Evolutionary conservation across 2,329 filamentous ascomycete genomes (phyloP), one percentile per base, ranked within the genome.

Genomic region (Tolypocladium ovalisporum): DNA sequence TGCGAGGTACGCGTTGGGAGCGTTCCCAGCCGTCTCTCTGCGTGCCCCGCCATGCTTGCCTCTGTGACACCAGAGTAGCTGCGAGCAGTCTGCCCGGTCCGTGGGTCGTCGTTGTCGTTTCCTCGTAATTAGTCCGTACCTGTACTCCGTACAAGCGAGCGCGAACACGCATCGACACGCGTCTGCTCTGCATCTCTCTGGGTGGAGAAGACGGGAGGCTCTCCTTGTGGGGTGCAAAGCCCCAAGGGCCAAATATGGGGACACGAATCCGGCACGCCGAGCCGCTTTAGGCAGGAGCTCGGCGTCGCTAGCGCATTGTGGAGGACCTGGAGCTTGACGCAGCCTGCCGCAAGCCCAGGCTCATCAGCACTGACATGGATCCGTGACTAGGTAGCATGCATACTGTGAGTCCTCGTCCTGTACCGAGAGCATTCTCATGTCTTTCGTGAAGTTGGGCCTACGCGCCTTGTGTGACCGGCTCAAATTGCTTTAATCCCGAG

Each of bases 211-310:
- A n/a, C n/a, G n/a, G n/a, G n/a, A 34, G 19, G 29, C 47, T 35
- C 47, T n/a, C 12, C 15, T 19, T 35, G 47, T 22, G 47, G 29
- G 47, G 29, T n/a, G n/a, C n/a, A n/a, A n/a, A n/a, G n/a, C 17
- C 8, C 15, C 44, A 49, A 49, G 9, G 44, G 17, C 24, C 44
- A 49, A 29, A 32, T 17, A 17, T 47, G 24, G 42, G 17, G 42
- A 47, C 42, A 36, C 51, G 13, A 56, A 22, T 29, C 39, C 24
- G 10, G 29, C 17, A 55, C 54, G 54, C 53, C 51, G 52, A 37
- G 32, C 58, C 58, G 32, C 19, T 52, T 59, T 57, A 57, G 58
- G 58, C 57, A 59, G 47, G 47, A 51, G 58, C 13, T 51, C 34
- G 47, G 47, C 47, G 29, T 51, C 47, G 9, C 47, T 51, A 34